Percentiles rank a stretch among this genome's conserved stretches.
These are phyloP conservation scores for Tricholomella constricta DNA, from an alignment of 768 basidiomycete species.

Conservation along the genomic window DNA sequence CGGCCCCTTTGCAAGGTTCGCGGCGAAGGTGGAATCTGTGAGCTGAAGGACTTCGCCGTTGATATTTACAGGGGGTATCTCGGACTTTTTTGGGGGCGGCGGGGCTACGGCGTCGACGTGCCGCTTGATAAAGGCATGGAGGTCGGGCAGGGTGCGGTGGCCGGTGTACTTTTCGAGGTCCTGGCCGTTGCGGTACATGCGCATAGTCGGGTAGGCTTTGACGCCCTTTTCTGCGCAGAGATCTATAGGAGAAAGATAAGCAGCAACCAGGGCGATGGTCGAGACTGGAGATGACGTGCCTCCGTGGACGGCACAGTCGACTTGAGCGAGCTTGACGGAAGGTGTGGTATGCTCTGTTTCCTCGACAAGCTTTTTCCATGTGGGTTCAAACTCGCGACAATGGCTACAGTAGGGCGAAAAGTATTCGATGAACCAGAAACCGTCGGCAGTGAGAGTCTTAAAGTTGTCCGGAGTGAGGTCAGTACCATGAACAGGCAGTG, in stretches of 20 bases:
- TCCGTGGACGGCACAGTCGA: constrained; percentile 77
- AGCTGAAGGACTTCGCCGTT: constrained; percentile 44
- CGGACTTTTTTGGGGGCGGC: constrained; percentile 1
- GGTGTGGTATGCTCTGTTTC: constrained; percentile 50
- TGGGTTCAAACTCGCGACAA: constrained; percentile 78
- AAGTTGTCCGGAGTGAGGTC: constrained; percentile 66
- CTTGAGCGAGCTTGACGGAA: constrained; percentile 71
- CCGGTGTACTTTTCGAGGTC: constrained; percentile 58
- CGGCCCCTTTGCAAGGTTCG: constrained; percentile 40
- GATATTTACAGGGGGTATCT: constrained; percentile 24
- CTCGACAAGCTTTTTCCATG: constrained; percentile 71
- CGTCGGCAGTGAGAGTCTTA: constrained; percentile 47
- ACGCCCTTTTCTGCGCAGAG: constrained; percentile 74
- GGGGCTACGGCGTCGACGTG: constrained; percentile 30
- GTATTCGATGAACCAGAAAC: constrained; percentile 85
- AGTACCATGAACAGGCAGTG: constrained; percentile 35
- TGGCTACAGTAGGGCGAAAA: constrained; percentile 87
- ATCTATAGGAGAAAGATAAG: constrained; percentile 46
- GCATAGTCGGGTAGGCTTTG: constrained; percentile 73
- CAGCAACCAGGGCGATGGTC: background rate
- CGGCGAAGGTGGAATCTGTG: constrained; percentile 38
- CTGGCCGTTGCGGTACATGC: constrained; percentile 69
- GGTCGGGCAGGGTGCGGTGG: constrained; percentile 50
- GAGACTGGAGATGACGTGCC: constrained; percentile 45
- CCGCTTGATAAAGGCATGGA: constrained; percentile 57